Evolutionary conservation across 2,329 filamentous ascomycete species (phyloP).

Genomic region (Fonsecaea monophora): DNA sequence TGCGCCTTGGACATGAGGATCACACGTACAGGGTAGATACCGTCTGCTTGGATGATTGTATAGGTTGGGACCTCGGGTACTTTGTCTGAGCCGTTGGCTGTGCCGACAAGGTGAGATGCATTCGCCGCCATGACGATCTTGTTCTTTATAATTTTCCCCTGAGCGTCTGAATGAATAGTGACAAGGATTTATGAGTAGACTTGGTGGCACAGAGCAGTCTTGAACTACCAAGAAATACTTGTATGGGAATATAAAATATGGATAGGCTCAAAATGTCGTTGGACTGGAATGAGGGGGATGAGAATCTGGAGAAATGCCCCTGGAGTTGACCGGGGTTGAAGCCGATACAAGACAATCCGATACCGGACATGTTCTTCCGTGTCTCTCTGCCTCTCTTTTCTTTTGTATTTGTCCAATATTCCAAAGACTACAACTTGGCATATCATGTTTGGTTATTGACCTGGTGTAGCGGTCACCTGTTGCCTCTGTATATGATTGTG

Average conservation of each 20-base stretch:
- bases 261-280: not conserved
- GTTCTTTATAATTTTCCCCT: not conserved
- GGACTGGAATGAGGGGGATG: not conserved
- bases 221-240: not conserved
- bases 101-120: slow-evolving; percentile 1
- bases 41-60: slow-evolving; percentile 39
- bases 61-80: slow-evolving; percentile 26
- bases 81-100: not conserved
- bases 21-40: slow-evolving; percentile 36
- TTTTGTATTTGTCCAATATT: not conserved
- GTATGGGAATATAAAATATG: not conserved
- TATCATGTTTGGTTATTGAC: not conserved
- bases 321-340: not conserved
- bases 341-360: not conserved
- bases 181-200: not conserved
- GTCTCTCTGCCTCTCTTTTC: not conserved
- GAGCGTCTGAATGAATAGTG: not conserved
- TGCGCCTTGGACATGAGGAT: not conserved
- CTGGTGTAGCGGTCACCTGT: not conserved
- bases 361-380: not conserved
- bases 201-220: not conserved
- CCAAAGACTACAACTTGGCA: not conserved
- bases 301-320: not conserved
- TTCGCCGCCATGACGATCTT: not conserved
- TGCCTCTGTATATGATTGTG: not conserved